A percentile compares a stretch with the other conserved stretches of the same genome.
Evolutionary conservation across 2,329 filamentous ascomycete species (phyloP).

Genomic region (Fusarium denticulatum): DNA sequence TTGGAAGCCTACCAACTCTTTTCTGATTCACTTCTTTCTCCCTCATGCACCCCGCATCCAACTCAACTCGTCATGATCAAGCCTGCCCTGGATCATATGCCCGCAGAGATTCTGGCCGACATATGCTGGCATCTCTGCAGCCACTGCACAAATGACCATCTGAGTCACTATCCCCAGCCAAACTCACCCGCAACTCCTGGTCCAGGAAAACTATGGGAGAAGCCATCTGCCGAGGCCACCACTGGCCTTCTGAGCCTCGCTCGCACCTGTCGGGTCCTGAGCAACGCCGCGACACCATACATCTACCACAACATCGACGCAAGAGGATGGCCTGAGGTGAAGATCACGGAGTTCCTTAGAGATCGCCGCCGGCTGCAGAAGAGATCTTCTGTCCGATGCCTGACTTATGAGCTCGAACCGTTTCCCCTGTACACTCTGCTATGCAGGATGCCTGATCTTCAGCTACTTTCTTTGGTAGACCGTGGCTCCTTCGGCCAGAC

Average conservation of each 20-base stretch:
- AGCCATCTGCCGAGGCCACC: neutral
- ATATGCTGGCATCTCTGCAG: neutral
- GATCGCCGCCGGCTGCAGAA: neutral
- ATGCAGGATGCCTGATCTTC: neutral
- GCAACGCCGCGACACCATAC: neutral
- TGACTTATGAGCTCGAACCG: rapidly evolving
- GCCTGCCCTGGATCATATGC: neutral
- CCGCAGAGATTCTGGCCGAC: neutral
- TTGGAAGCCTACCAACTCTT: neutral
- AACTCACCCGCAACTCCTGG: neutral
- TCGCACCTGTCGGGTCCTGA: neutral
- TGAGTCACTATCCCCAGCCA: neutral
- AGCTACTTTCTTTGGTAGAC: neutral
- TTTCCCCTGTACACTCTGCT: neutral
- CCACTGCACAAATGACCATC: neutral
- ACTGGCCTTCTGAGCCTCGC: neutral
- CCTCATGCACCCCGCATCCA: neutral
- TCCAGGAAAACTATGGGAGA: neutral
- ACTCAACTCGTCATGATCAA: neutral
- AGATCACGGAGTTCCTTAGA: neutral
- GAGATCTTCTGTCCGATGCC: neutral
- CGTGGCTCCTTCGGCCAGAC: rapidly evolving
- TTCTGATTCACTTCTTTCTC: neutral
- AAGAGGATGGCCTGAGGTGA: rapidly evolving
- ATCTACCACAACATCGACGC: neutral